A percentile compares a stretch with the other conserved stretches of the same genome.
Conservation (phyloP, 2,329 filamentous ascomycete genomes). For the Colletotrichum tabaci region DNA sequence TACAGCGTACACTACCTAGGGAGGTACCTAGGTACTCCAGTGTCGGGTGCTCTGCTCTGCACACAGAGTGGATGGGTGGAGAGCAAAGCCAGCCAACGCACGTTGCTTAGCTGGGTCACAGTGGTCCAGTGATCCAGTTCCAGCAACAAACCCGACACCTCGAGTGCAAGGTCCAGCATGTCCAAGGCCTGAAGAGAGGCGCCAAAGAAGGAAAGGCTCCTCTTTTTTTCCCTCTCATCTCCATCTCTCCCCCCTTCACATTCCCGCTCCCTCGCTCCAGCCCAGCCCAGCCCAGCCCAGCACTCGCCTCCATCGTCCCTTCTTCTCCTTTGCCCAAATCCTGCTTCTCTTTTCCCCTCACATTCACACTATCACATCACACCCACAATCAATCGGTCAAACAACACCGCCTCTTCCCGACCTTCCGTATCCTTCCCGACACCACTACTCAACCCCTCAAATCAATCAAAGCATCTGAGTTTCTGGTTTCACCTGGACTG, state of each 20-base stretch:
- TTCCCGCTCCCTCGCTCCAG: constrained; percentile 32
- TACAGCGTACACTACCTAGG: too few species aligned
- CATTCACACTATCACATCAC: constrained; percentile 34
- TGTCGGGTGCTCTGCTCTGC: neutral
- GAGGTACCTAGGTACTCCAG: neutral
- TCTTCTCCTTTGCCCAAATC: constrained; percentile 34
- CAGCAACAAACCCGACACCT: constrained; percentile 17
- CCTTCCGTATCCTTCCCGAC: constrained; percentile 7
- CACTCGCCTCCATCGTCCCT: constrained; percentile 22
- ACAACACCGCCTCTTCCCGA: neutral
- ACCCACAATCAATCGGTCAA: constrained; percentile 17
- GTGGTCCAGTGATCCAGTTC: constrained; percentile 28
- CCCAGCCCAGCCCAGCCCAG: neutral
- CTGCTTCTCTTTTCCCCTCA: constrained; percentile 41
- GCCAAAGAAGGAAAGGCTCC: constrained; percentile 29
- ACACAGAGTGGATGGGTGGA: constrained; percentile 19
- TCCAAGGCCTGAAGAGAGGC: constrained; percentile 13
- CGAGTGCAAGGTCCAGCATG: constrained; percentile 18
- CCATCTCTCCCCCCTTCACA: constrained; percentile 16
- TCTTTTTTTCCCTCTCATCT: constrained; percentile 11
- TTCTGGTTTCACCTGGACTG: constrained; percentile 39
- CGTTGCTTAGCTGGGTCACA: constrained; percentile 34
- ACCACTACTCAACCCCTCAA: constrained; percentile 7
- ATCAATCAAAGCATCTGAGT: constrained; percentile 7
- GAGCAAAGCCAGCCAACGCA: constrained; percentile 34